Conservation (phyloP, 176 grass and related monocot species). For the Triticum turgidum region DNA sequence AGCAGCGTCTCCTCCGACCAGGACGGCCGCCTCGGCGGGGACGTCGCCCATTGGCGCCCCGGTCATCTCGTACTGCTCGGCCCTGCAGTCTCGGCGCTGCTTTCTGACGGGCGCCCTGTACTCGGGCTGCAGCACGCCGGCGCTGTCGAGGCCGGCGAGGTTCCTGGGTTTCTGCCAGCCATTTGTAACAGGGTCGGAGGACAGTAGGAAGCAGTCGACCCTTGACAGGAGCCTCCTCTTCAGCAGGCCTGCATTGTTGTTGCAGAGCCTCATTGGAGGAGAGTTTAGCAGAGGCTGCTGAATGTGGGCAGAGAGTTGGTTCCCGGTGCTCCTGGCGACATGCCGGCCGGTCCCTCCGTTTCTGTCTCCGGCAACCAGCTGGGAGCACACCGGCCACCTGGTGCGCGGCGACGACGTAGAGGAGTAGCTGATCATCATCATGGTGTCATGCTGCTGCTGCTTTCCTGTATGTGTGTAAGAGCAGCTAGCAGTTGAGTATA, state of each 20-base stretch:
- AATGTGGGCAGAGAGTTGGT: too few relatives aligned
- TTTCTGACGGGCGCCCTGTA: constrained; percentile 36
- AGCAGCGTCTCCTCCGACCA: constrained; percentile 52
- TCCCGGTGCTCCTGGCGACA: too few relatives aligned
- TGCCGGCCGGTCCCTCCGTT: too few relatives aligned
- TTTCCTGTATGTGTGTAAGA: too few relatives aligned
- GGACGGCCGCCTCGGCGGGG: constrained; percentile 41
- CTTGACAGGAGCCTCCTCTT: constrained; percentile 36
- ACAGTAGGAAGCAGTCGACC: constrained; percentile 50
- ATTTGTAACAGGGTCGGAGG: constrained; percentile 40
- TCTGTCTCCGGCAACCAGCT: too few relatives aligned
- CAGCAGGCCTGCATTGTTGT: constrained; percentile 1
- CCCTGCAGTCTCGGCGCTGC: constrained; percentile 57
- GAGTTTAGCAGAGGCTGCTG: background rate
- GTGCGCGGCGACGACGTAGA: too few relatives aligned
- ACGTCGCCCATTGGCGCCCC: constrained; percentile 48
- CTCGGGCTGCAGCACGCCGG: constrained; percentile 29
- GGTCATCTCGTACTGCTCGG: constrained; percentile 65
- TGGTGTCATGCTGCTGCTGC: too few relatives aligned
- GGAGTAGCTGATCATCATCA: too few relatives aligned
- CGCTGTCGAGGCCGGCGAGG: constrained; percentile 16
- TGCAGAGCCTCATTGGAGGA: background rate
- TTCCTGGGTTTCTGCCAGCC: constrained; percentile 48
- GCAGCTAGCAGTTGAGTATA: too few relatives aligned
- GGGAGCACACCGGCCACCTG: too few relatives aligned